These are phyloP conservation scores for Hygrophorus russula DNA, from an alignment of 768 basidiomycete species.

Conservation along the genomic window DNA sequence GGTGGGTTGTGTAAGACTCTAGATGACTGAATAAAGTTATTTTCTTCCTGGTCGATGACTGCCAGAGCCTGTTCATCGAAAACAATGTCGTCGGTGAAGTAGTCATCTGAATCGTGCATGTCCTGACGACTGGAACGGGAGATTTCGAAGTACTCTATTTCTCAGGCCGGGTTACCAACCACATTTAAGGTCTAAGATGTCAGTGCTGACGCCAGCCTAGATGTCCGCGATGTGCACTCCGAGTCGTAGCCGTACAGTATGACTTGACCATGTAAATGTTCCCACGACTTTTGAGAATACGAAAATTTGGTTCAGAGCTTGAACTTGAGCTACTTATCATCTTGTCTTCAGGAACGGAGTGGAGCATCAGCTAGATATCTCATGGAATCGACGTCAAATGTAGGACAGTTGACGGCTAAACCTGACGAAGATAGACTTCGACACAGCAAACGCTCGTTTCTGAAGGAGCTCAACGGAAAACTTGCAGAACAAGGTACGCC, in stretches of 20 bases:
- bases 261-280: too few relatives aligned
- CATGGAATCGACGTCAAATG: conserved; percentile 12
- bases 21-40: conserved; percentile 23
- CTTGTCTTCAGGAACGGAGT: too few relatives aligned
- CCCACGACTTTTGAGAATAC: too few relatives aligned
- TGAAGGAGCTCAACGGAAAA: conserved; percentile 47
- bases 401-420: conserved; percentile 11
- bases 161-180: not conserved
- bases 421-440: conserved; percentile 38
- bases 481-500: conserved; percentile 36
- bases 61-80: conserved; percentile 55
- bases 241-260: too few relatives aligned
- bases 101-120: conserved; percentile 60
- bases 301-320: not conserved
- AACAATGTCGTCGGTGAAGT: conserved; percentile 50
- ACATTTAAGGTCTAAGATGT: not conserved
- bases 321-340: too few relatives aligned
- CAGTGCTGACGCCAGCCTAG: too few relatives aligned
- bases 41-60: conserved; percentile 48
- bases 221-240: too few relatives aligned
- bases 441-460: conserved; percentile 41
- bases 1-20: conserved; percentile 17
- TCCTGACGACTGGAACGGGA: not conserved
- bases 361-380: not conserved
- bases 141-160: not conserved